Percentiles rank a stretch among this genome's conserved stretches.
Evolutionary conservation across 306 rosid species (phyloP).

Genomic region (Astragalus membranaceus): DNA sequence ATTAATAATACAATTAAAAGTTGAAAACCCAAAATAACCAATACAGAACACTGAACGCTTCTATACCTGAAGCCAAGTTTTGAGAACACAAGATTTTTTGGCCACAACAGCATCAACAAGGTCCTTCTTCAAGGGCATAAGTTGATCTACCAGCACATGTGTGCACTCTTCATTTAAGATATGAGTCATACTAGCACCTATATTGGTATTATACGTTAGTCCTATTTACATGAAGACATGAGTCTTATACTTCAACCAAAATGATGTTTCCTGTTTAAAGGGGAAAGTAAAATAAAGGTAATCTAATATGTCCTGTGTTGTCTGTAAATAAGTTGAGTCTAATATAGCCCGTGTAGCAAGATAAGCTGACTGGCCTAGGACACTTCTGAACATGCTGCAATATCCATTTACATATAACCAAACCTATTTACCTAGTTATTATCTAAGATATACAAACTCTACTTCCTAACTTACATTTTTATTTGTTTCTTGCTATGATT

Average conservation of each 20-base stretch:
- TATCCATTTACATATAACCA: not conserved
- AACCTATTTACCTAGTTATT: not conserved
- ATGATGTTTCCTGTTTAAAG: not conserved
- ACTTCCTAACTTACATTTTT: not conserved
- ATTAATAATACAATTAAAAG: not conserved
- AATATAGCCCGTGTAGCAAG: not conserved
- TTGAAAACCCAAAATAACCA: slow-evolving; percentile 9
- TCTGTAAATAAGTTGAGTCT: not conserved
- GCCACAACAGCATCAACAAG: slow-evolving; percentile 65
- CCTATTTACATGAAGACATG: not conserved
- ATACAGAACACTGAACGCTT: slow-evolving; percentile 19
- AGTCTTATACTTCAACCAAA: slow-evolving; percentile 17
- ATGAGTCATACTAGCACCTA: slow-evolving; percentile 58
- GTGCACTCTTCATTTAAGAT: slow-evolving; percentile 64
- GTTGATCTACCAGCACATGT: slow-evolving; percentile 78
- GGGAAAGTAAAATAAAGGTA: not conserved
- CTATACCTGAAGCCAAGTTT: slow-evolving; percentile 79
- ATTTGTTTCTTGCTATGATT: slow-evolving; percentile 12
- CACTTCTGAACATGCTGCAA: not conserved
- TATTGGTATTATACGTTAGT: slow-evolving; percentile 18
- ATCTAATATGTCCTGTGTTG: not conserved
- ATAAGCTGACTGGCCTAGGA: not conserved
- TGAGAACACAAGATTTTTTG: slow-evolving; percentile 52
- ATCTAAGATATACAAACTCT: slow-evolving; percentile 15
- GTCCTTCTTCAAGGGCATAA: slow-evolving; percentile 53